Conservation (phyloP, 2,329 filamentous ascomycete species). For the Hymenotorrendiella dingleyae region DNA sequence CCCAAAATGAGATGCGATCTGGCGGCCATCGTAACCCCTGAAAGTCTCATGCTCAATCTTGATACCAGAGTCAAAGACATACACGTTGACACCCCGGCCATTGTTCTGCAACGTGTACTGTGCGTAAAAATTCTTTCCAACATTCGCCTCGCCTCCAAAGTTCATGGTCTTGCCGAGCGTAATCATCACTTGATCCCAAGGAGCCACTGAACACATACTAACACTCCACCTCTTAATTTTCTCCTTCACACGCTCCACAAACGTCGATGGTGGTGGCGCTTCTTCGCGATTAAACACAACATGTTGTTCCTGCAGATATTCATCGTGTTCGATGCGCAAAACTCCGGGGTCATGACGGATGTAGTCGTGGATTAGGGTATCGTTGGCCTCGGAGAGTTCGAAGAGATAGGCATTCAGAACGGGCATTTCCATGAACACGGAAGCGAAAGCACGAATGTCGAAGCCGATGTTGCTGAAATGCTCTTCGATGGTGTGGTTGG, state of each 20-base stretch:
- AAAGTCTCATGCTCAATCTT: not conserved
- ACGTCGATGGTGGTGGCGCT: not conserved
- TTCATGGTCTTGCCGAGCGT: not conserved
- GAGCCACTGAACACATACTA: too few species aligned
- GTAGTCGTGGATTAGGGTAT: not conserved
- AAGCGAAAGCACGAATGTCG: not conserved
- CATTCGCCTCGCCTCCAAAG: not conserved
- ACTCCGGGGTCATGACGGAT: constrained; percentile 2
- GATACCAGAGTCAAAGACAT: not conserved
- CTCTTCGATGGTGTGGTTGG: constrained; percentile 2
- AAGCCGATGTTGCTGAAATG: constrained; percentile 1
- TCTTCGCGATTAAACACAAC: not conserved
- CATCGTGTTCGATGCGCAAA: not conserved
- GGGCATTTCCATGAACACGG: not conserved
- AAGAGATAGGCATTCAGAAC: not conserved
- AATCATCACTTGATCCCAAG: not conserved
- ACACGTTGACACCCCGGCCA: constrained; percentile 1
- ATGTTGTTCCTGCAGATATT: not conserved
- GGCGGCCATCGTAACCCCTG: not conserved
- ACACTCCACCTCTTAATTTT: too few species aligned
- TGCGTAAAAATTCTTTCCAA: not conserved
- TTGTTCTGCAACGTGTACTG: not conserved
- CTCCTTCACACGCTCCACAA: not conserved
- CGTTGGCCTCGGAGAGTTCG: not conserved
- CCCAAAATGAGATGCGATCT: not conserved